A percentile compares a stretch with the other conserved stretches of the same genome.
Conservation (phyloP, 768 basidiomycete genomes). For the Trametes sanguinea region DNA sequence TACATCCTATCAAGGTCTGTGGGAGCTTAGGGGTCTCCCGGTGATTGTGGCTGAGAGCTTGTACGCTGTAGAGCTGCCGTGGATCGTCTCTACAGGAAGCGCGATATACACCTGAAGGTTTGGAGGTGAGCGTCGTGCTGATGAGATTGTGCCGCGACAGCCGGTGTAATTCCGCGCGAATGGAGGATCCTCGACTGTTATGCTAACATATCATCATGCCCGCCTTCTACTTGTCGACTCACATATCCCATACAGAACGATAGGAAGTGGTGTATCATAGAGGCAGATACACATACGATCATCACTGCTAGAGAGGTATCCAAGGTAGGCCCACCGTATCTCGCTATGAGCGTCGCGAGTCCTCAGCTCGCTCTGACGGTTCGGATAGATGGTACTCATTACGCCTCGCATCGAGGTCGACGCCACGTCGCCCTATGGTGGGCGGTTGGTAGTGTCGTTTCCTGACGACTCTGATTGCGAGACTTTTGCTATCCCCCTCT, state of each 20-base stretch:
- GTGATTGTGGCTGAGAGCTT: background rate
- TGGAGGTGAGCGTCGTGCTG: slow-evolving; percentile 46
- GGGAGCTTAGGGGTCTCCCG: background rate
- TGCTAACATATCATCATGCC: too few species aligned
- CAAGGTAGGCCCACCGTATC: slow-evolving; percentile 44
- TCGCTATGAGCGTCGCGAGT: background rate
- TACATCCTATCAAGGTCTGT: slow-evolving; percentile 35
- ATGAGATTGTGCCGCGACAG: too few species aligned
- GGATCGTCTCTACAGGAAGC: slow-evolving; percentile 61
- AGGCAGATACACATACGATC: slow-evolving; percentile 50
- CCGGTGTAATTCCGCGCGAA: too few species aligned
- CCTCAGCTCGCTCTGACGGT: background rate
- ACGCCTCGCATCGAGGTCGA: slow-evolving; percentile 55
- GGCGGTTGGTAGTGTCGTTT: slow-evolving; percentile 56
- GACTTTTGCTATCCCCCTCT: slow-evolving; percentile 59
- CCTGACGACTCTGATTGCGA: slow-evolving; percentile 60
- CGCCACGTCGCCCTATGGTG: slow-evolving; percentile 45
- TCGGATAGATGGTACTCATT: slow-evolving; percentile 64
- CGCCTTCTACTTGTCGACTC: background rate
- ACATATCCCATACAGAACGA: slow-evolving; percentile 52
- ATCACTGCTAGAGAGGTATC: slow-evolving; percentile 68
- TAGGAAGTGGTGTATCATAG: slow-evolving; percentile 70
- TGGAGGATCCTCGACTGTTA: too few species aligned
- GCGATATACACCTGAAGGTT: slow-evolving; percentile 59
- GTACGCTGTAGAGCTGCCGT: slow-evolving; percentile 62